phyloP scores from a whole-genome alignment of 1,284 basidiomycete species.

The Wallemia mellicola region DNA sequence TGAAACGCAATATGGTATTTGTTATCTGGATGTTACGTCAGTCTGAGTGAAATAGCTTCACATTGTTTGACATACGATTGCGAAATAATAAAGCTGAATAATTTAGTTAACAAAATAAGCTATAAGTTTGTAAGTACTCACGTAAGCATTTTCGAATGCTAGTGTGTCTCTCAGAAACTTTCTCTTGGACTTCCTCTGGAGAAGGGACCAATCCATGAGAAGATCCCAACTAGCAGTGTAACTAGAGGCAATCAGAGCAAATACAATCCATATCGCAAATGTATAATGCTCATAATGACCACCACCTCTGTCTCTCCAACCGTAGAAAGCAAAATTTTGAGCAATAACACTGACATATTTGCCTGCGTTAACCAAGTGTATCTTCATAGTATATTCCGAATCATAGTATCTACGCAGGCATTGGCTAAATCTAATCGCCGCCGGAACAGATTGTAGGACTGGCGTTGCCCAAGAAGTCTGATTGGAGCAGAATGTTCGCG shows the following conservation, averaged over 20 bases:
- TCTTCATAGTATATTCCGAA: slow-evolving; percentile 24
- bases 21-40: slow-evolving; percentile 28
- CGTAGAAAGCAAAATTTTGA: slow-evolving; percentile 24
- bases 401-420: slow-evolving; percentile 61
- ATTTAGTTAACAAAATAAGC: neutral
- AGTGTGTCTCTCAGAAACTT: slow-evolving; percentile 45
- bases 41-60: neutral
- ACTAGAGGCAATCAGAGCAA: slow-evolving; percentile 29
- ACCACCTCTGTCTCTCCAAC: slow-evolving; percentile 39
- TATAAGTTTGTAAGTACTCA: neutral
- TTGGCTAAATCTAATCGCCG: slow-evolving; percentile 46
- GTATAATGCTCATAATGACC: slow-evolving; percentile 15
- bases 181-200: slow-evolving; percentile 27
- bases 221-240: slow-evolving; percentile 55
- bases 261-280: slow-evolving; percentile 34
- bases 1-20: slow-evolving; percentile 45
- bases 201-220: slow-evolving; percentile 26
- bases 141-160: slow-evolving; percentile 23
- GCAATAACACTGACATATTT: slow-evolving; percentile 25
- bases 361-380: slow-evolving; percentile 65
- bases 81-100: slow-evolving; percentile 35
- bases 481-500: slow-evolving; percentile 13
- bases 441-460: slow-evolving; percentile 30
- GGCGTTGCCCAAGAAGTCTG: slow-evolving; percentile 25
- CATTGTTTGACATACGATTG: slow-evolving; percentile 24